Conservation (phyloP, 306 rosid genomes). For the Malus sylvestris region DNA sequence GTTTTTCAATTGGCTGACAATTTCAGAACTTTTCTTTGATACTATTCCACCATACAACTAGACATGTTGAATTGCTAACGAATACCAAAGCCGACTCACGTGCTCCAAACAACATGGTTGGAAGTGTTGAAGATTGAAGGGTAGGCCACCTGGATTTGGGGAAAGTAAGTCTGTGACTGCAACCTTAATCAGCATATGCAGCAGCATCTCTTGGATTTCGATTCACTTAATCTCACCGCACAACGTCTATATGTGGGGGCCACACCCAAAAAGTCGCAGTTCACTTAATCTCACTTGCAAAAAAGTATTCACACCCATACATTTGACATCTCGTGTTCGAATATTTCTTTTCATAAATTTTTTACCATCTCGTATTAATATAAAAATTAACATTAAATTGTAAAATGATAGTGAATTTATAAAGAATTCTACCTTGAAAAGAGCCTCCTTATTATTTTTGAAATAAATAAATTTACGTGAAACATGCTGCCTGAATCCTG, state of each 20-base stretch:
- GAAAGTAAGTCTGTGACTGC: no score
- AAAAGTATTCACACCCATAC: no score
- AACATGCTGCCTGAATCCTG: background rate
- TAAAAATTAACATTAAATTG: no score
- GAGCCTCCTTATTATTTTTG: no score
- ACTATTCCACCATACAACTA: background rate
- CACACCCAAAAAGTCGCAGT: background rate
- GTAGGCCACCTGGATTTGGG: background rate
- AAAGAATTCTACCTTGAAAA: no score
- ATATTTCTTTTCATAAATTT: no score
- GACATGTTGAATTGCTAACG: background rate
- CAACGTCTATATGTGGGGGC: background rate
- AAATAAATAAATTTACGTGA: no score
- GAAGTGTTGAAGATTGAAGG: background rate
- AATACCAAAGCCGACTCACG: constrained; percentile 10
- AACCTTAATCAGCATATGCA: background rate
- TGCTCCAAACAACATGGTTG: background rate
- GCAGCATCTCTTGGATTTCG: background rate
- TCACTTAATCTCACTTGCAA: background rate
- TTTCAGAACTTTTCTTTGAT: no score
- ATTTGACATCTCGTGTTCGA: no score
- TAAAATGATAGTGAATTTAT: no score
- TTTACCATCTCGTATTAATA: no score
- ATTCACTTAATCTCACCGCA: background rate
- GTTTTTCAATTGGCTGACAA: no score